Conservation (phyloP, 371 early-diverging fungal genomes). For the Parasitella parasitica region DNA sequence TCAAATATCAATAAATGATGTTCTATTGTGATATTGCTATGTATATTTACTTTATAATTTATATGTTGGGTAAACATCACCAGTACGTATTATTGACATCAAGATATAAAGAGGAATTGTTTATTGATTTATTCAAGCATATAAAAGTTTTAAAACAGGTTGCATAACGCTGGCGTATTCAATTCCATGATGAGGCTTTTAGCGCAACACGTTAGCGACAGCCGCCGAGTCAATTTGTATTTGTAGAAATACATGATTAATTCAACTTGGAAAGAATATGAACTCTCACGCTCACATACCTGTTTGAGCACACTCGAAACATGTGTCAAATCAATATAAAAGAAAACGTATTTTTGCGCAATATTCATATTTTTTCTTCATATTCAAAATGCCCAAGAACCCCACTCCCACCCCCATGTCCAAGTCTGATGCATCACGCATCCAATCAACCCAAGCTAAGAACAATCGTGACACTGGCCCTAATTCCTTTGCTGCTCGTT, state of each 20-base stretch:
- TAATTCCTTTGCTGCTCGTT: conserved; percentile 7
- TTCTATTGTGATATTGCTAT: neutral
- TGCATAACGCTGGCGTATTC: too few species aligned
- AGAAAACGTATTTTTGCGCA: neutral
- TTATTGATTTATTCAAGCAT: too few species aligned
- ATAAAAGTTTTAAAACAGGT: too few species aligned
- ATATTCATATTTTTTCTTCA: neutral
- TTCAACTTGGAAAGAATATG: neutral
- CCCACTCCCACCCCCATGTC: neutral
- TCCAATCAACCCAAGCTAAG: conserved; percentile 17
- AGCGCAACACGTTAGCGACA: too few species aligned
- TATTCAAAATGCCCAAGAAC: neutral
- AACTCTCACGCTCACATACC: neutral
- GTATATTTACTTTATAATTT: neutral
- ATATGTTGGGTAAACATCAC: too few species aligned
- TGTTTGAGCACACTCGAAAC: neutral
- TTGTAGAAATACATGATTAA: neutral
- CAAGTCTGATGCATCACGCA: conserved; percentile 1
- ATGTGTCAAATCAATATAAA: neutral
- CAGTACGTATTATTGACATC: neutral
- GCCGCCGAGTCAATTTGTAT: too few species aligned
- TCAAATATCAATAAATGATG: neutral
- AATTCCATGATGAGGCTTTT: too few species aligned
- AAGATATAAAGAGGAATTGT: too few species aligned
- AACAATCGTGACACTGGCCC: neutral